Evolutionary conservation across 768 basidiomycete genomes (phyloP), one percentile per base, ranked within the genome.

Genomic region (Cyclocybe cylindracea): DNA sequence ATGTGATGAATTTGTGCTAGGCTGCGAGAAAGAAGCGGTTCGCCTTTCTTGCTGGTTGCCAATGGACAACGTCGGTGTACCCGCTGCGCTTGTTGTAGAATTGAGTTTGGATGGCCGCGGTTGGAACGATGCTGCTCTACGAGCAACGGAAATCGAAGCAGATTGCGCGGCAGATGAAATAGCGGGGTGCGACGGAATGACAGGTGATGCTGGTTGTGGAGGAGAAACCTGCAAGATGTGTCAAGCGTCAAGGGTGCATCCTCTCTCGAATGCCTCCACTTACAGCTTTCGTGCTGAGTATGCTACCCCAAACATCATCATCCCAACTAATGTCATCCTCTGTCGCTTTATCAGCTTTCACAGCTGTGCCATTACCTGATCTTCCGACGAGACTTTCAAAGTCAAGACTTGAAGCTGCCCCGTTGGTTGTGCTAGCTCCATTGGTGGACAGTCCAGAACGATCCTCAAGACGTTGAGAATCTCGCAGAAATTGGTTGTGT

Each of bases 391-490:
- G 76, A 48, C 84, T 91, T 67, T 89, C 94, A 60, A 99, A 99
- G 63, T 97, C 87, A 0, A 72, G 69, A 37, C 77, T 64, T 49
- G 64, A 57, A 56, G 66, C 46, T 18, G 66, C 58, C 18, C 65
- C 59, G 50, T 69, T 60, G 11, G 65, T 65, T 2, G 80, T 81
- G 60, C 79, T 75, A 13, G 66, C 55, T 4, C 80, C 81, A 60
- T 82, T 76, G n/a, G 66, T 54, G 3, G 78, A 67, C 2, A 77
- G 70, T 2, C 78, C 73, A 38, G 84, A 88, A 24, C 78, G 85
- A 63, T 94, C 91, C 63, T 97, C 94, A 16, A 95, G 75, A 31
- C 95, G 80, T 58, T 94, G 93, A 1, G 94, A 89, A 65, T 98
- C 97, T 36, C 92, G 86, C 7, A 99, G 76, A 67, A 94, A 96